Evolutionary conservation across 2,329 filamentous ascomycete genomes (phyloP), one percentile per base, ranked within the genome.

Genomic region (Phyllosticta ampelicida): DNA sequence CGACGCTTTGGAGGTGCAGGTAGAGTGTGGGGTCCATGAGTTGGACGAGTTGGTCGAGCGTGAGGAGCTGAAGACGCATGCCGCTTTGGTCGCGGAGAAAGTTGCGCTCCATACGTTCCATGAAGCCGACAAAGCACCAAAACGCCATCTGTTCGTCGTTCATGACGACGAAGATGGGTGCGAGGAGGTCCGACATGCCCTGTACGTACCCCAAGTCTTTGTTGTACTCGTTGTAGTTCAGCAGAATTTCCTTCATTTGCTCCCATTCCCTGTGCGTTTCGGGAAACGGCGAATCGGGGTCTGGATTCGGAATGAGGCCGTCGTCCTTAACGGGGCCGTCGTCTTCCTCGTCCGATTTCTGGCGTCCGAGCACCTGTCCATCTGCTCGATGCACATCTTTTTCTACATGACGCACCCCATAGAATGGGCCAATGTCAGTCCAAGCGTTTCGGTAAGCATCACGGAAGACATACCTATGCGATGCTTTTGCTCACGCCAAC

Each of bases 151-250:
- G 92, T 69, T 99, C 94, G 69, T 99, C 95, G 74, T 99, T 94
- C 75, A 96, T 86, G 20, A 99, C 90, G 3, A 94, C 94, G 68
- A 99, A 99, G 61, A 99, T 90, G 1, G 94, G 94, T 0, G 94
- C 90, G 9, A 99, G 82, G 0, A 99, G 82, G 72, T 99, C 94
- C 11, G 90, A 96, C 94, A 99, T 99, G 61, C 94, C 94, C 75
- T 99, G 94, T 1, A 99, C 94, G 68, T 99, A 99, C 53, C 95
- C 94, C 2, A 99, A 81, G 60, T 94, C 89, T 60, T 85, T 88
- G 75, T 99, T 99, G 74, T 95, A 95, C 74, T 99, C 94, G 70
- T 99, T 97, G 73, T 99, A 99, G 0, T 94, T 97, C 18, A 99
- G 80, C 0, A 99, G 85, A 89, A 99, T 95, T 70, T 99, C 94